Conservation (phyloP, 106 monocot species). For the Acanthochlamys bracteata region DNA sequence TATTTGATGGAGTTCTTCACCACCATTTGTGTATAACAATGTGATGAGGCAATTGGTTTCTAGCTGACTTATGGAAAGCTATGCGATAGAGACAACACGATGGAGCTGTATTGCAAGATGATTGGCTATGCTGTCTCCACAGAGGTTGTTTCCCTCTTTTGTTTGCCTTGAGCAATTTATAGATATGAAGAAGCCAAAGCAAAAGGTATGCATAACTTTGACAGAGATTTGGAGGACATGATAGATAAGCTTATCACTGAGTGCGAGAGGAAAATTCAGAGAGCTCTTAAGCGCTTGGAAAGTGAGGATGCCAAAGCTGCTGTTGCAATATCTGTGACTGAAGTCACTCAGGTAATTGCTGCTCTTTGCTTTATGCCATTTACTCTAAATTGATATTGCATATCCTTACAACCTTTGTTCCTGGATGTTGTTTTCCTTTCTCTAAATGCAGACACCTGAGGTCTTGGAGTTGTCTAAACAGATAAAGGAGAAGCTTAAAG, state of each 20-base stretch:
- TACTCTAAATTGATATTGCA: no score
- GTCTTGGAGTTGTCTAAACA: constrained; percentile 73
- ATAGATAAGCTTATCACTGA: constrained; percentile 88
- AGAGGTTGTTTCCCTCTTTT: no score
- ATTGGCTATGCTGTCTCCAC: no score
- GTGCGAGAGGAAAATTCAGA: constrained; percentile 92
- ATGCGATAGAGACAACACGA: no score
- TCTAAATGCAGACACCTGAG: constrained; percentile 56
- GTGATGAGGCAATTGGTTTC: no score
- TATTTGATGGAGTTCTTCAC: no score
- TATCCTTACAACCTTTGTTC: no score
- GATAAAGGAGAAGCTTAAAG: constrained; percentile 83
- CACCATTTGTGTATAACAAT: no score
- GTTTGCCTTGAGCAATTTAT: constrained; percentile 21
- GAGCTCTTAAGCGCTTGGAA: constrained; percentile 79
- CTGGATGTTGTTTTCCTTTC: not conserved
- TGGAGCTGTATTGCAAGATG: no score
- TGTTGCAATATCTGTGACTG: constrained; percentile 85
- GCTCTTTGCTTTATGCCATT: no score
- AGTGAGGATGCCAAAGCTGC: constrained; percentile 94
- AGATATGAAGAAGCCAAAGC: constrained; percentile 88
- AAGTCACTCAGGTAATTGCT: constrained; percentile 65
- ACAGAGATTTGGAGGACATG: constrained; percentile 75
- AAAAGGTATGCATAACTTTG: constrained; percentile 65
- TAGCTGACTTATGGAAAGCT: no score